Evolutionary conservation across 1,284 basidiomycete genomes (phyloP), one percentile per base, ranked within the genome.

Genomic region (Malassezia slooffiae): DNA sequence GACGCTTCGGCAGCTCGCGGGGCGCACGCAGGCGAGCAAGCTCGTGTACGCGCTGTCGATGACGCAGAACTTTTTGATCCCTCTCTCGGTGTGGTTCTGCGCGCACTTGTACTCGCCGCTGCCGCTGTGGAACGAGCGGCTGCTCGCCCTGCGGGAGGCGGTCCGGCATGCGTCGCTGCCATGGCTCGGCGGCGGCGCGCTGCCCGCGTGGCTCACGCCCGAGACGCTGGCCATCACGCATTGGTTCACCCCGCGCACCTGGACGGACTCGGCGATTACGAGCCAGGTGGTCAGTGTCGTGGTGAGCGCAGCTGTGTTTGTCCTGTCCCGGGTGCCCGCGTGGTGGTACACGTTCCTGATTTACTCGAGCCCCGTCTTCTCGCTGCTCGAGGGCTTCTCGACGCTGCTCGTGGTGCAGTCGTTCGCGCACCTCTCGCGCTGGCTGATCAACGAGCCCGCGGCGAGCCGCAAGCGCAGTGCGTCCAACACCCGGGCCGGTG

Each of bases 371-470:
- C 66, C 66, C 10, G 51, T 61, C 22, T 68, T 68, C 48, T 55
- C 54, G 23, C 50, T 68, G n/a, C 55, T 68, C 29, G 66, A 68
- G 33, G 66, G 64, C n/a, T 47, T 67, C 9, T 55, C 66, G 5
- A 62, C 64, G 3, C 50, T 68, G 21, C 49, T 68, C 23, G 64
- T 68, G 34, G 65, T 68, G 22, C 66, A 68, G 41, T 55, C 57
- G 3, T 38, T 62, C 9, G 52, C 58, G n/a, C 58, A 50, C n/a
- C 54, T 58, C 11, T 60, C 58, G 1, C 39, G 62, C 24, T 64
- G 57, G 54, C 54, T 68, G 50, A 78, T 93, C 50, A 88, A 93
- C 71, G 89, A 93, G 71, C 34, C 46, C 2, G 29, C 76, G 82
- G 85, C 10, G 5, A 47, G 3, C 33, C 46, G 29, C 22, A 29